Percentiles rank a stretch among this genome's conserved stretches.
Conservation (phyloP, 2,329 filamentous ascomycete species). For the Penicillium psychrosexuale region DNA sequence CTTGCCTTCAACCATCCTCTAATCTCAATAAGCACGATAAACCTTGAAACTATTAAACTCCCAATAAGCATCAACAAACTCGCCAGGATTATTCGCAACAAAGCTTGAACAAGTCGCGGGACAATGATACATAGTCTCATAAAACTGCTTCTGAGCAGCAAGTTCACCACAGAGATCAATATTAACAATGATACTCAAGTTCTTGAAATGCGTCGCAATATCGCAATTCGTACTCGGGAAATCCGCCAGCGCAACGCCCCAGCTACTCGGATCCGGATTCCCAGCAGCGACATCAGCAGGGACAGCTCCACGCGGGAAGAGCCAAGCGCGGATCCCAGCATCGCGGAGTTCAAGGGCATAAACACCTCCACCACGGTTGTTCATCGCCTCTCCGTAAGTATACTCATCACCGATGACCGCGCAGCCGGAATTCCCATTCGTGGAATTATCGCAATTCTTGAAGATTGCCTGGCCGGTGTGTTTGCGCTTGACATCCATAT, state of each 20-base stretch:
- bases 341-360: slow-evolving; percentile 61
- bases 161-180: slow-evolving; percentile 63
- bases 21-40: slow-evolving; percentile 44
- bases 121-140: slow-evolving; percentile 38
- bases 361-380: slow-evolving; percentile 55
- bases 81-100: slow-evolving; percentile 56
- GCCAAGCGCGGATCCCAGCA: slow-evolving; percentile 63
- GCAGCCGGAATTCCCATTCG: slow-evolving; percentile 57
- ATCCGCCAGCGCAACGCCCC: slow-evolving; percentile 62
- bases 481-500: slow-evolving; percentile 53
- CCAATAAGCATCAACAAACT: slow-evolving; percentile 62
- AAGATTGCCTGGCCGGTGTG: slow-evolving; percentile 48
- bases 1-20: not conserved
- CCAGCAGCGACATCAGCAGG: slow-evolving; percentile 52
- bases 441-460: slow-evolving; percentile 52
- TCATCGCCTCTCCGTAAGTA: slow-evolving; percentile 54
- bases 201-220: slow-evolving; percentile 58
- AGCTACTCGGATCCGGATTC: slow-evolving; percentile 59
- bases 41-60: slow-evolving; percentile 61
- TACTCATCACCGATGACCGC: slow-evolving; percentile 46
- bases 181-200: slow-evolving; percentile 64
- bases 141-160: slow-evolving; percentile 39
- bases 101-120: slow-evolving; percentile 56
- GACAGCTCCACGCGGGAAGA: slow-evolving; percentile 51
- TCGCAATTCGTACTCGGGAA: slow-evolving; percentile 63